Evolutionary conservation across 1,284 basidiomycete species (phyloP).

Genomic region (Ustilago cynodontis): DNA sequence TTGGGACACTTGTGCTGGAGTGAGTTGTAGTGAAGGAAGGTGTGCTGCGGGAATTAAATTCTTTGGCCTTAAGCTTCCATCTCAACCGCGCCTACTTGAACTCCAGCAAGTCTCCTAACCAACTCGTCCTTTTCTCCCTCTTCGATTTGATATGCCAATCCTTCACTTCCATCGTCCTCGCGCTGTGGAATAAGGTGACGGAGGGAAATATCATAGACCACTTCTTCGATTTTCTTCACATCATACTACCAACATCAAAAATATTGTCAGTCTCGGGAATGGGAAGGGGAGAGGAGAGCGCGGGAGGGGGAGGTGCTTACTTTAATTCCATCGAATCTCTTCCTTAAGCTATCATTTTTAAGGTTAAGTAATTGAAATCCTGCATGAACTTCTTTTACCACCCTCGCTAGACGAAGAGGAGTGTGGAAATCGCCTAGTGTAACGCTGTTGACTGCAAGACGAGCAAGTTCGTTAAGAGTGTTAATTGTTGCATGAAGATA

Average conservation of each 20-base stretch:
- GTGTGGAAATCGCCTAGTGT: conserved; percentile 60
- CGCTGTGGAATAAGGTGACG: conserved; percentile 43
- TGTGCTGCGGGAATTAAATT: no score
- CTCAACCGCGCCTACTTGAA: no score
- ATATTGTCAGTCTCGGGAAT: not conserved
- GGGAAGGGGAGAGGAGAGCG: not conserved
- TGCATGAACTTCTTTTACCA: conserved; percentile 66
- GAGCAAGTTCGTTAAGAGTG: conserved; percentile 62
- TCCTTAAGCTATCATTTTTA: conserved; percentile 66
- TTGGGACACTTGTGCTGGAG: no score
- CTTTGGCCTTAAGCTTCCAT: no score
- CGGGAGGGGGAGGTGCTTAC: conserved; percentile 24
- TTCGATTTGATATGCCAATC: conserved; percentile 21
- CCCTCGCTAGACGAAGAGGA: conserved; percentile 54
- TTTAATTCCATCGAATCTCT: conserved; percentile 67
- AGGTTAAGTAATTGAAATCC: conserved; percentile 68
- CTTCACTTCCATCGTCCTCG: conserved; percentile 7
- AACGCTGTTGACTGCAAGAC: conserved; percentile 54
- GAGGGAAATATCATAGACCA: conserved; percentile 67
- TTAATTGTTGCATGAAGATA: conserved; percentile 63
- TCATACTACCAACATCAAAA: conserved; percentile 58
- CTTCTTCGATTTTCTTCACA: conserved; percentile 67
- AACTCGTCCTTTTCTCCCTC: not conserved
- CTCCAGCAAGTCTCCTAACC: not conserved
- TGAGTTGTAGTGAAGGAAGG: no score